phyloP scores from a whole-genome alignment of 345 rosid genomes.

The Excoecaria cochinchinensis region DNA sequence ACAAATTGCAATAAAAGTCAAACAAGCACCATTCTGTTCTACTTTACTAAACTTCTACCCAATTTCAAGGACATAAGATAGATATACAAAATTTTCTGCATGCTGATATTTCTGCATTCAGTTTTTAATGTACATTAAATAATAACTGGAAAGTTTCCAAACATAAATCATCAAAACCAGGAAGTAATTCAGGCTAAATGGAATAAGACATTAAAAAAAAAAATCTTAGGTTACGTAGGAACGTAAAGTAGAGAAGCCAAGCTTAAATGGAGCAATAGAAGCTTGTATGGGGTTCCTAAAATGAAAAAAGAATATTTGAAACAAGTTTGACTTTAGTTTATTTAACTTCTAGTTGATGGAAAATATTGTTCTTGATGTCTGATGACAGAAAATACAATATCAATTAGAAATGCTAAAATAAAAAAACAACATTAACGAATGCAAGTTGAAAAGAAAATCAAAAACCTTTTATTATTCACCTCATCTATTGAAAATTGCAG shows the following conservation, averaged over 20 bases:
- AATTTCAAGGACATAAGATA: not conserved
- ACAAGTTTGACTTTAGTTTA: not conserved
- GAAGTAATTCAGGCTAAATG: not conserved
- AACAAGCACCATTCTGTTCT: not conserved
- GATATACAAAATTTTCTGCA: not conserved
- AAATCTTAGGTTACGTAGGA: no score
- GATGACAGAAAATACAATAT: not conserved
- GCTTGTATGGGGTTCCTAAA: not conserved
- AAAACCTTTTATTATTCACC: conserved; percentile 10
- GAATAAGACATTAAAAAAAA: not conserved
- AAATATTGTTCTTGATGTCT: not conserved
- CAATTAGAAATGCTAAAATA: no score
- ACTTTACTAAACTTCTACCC: not conserved
- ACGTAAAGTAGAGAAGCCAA: not conserved
- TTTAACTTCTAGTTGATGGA: not conserved
- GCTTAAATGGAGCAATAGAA: not conserved
- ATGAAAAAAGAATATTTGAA: not conserved
- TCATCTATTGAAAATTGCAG: conserved; percentile 6
- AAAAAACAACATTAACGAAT: no score
- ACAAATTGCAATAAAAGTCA: not conserved
- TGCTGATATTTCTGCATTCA: not conserved
- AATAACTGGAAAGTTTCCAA: not conserved
- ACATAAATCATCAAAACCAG: not conserved
- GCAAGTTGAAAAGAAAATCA: not conserved
- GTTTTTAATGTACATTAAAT: not conserved